phyloP scores from a whole-genome alignment of 257 asterid species.

The Solanum okadae region DNA sequence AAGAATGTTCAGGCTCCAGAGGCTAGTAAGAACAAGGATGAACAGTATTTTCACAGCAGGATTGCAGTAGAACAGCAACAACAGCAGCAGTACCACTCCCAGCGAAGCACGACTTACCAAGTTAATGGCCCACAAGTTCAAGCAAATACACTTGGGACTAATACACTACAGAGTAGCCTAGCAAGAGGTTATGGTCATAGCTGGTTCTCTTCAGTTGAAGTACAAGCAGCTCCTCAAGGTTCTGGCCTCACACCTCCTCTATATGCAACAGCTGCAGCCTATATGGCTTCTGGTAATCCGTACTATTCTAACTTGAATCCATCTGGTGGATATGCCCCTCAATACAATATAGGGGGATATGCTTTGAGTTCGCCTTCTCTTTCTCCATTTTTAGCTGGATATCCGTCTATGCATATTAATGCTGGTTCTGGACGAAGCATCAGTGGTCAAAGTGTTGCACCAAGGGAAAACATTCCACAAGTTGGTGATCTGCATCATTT shows the following conservation, averaged over 20 bases:
- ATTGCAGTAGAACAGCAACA: constrained; percentile 18
- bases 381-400: constrained; percentile 56
- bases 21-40: constrained; percentile 25
- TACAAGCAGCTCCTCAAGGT: constrained; percentile 37
- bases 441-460: constrained; percentile 39
- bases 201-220: constrained; percentile 35
- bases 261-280: constrained; percentile 63
- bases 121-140: constrained; percentile 35
- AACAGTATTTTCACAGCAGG: constrained; percentile 23
- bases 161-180: constrained; percentile 8
- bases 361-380: constrained; percentile 50
- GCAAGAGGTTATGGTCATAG: constrained; percentile 21
- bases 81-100: constrained; percentile 33
- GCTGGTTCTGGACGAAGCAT: constrained; percentile 54
- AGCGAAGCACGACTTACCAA: constrained; percentile 28
- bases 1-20: constrained; percentile 15
- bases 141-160: constrained; percentile 25
- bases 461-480: constrained; percentile 33
- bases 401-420: constrained; percentile 42
- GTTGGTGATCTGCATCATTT: constrained; percentile 37
- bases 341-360: constrained; percentile 53
- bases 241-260: constrained; percentile 51
- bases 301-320: constrained; percentile 35
- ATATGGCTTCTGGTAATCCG: constrained; percentile 58
- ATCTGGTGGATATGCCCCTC: constrained; percentile 61